phyloP scores from a whole-genome alignment of 2,329 filamentous ascomycete species.

The Pseudocercospora pini-densiflorae region DNA sequence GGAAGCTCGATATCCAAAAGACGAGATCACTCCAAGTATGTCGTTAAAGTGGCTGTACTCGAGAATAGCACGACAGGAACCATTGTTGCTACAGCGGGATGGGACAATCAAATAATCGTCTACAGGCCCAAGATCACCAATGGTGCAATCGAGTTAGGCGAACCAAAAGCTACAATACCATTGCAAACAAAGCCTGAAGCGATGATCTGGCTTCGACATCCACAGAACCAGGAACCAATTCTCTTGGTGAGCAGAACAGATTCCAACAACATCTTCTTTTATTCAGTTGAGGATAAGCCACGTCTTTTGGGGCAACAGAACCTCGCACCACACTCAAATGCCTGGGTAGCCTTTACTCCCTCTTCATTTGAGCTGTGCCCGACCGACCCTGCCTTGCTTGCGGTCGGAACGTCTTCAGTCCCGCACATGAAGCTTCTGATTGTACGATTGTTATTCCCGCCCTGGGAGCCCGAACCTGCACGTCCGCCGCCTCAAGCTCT shows the following conservation, averaged over 20 bases:
- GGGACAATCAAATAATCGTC: conserved; percentile 62
- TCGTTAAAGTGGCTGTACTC: conserved; percentile 56
- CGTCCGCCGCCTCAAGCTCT: conserved; percentile 17
- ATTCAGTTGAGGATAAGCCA: conserved; percentile 45
- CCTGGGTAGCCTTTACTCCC: conserved; percentile 68
- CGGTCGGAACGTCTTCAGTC: conserved; percentile 63
- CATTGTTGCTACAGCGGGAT: conserved; percentile 63
- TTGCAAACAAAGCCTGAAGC: conserved; percentile 62
- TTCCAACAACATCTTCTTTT: conserved; percentile 64
- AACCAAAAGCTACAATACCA: conserved; percentile 48
- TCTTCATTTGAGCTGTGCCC: conserved; percentile 62
- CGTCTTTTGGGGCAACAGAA: conserved; percentile 61
- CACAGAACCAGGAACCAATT: conserved; percentile 52
- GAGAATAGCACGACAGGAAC: conserved; percentile 28
- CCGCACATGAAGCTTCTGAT: conserved; percentile 68
- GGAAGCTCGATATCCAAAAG: conserved; percentile 52
- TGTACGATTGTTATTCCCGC: conserved; percentile 60
- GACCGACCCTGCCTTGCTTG: conserved; percentile 58
- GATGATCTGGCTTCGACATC: conserved; percentile 57
- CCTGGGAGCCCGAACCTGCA: conserved; percentile 27
- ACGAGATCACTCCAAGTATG: conserved; percentile 64
- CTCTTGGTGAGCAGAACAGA: conserved; percentile 61
- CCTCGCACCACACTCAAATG: conserved; percentile 64
- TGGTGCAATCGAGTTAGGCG: conserved; percentile 36
- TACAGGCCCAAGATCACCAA: conserved; percentile 44